Evolutionary conservation across 192 early-diverging fungal genomes (phyloP).

Genomic region (Coemansia sp.): DNA sequence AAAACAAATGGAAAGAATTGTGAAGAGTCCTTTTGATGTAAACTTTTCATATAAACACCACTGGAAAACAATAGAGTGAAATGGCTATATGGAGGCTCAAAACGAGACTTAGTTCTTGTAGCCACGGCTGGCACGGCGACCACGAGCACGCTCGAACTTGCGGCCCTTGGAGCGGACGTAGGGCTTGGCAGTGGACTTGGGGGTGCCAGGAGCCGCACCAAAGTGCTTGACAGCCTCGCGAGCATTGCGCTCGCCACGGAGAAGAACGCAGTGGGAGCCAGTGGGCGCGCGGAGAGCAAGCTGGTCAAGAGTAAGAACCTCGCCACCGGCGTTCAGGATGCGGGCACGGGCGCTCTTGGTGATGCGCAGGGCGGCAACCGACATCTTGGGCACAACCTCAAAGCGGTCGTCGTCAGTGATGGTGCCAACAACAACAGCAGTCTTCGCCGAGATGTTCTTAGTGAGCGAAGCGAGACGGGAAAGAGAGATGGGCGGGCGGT

Average conservation of each 20-base stretch:
- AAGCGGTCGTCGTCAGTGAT: constrained; percentile 96
- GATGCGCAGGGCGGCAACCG: constrained; percentile 93
- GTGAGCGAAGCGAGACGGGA: constrained; percentile 84
- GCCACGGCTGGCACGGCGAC: constrained; percentile 98
- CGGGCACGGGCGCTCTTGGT: constrained; percentile 95
- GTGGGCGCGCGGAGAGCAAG: constrained; percentile 97
- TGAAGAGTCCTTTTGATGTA: constrained; percentile 2
- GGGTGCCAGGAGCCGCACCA: constrained; percentile 74
- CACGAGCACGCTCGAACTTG: constrained; percentile 99
- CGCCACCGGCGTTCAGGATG: constrained; percentile 98
- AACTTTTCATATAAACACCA: constrained; percentile 13
- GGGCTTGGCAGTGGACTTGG: constrained; percentile 74
- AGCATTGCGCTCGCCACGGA: constrained; percentile 92
- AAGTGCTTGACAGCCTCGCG: constrained; percentile 99
- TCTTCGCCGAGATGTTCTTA: constrained; percentile 79
- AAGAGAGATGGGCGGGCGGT: constrained; percentile 93
- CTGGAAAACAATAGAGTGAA: background rate
- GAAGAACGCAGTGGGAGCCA: constrained; percentile 90
- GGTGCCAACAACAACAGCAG: constrained; percentile 93
- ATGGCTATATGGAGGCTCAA: constrained; percentile 6
- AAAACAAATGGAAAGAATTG: constrained; percentile 4
- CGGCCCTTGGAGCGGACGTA: constrained; percentile 98
- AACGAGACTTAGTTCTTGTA: constrained; percentile 77
- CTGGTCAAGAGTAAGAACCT: constrained; percentile 98
- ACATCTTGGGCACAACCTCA: constrained; percentile 90